Conservation (phyloP, 768 basidiomycete genomes). For the Kondoa malvinella region DNA sequence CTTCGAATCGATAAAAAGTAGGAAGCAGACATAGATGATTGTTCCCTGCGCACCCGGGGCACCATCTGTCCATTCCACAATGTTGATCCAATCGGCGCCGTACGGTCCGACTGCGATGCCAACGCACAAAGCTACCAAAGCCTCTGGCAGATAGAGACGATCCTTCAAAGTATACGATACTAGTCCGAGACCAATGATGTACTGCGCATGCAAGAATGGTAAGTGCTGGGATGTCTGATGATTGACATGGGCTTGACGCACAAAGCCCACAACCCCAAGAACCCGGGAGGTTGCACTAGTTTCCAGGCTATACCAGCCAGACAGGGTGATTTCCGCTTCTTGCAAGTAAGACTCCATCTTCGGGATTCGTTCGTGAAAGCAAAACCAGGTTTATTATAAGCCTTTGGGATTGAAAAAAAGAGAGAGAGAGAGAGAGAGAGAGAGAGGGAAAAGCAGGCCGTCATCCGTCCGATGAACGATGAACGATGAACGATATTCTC, state of each 20-base stretch:
- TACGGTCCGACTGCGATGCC: conserved; percentile 20
- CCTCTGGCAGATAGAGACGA: conserved; percentile 31
- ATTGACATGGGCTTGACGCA: too few relatives aligned
- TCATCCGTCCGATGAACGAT: too few relatives aligned
- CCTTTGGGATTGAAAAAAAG: too few relatives aligned
- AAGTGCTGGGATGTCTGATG: too few relatives aligned
- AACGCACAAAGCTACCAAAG: conserved; percentile 19
- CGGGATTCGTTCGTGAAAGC: too few relatives aligned
- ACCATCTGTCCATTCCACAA: conserved; percentile 30
- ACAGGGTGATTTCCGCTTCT: too few relatives aligned
- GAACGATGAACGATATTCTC: too few relatives aligned
- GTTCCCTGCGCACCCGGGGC: conserved; percentile 11
- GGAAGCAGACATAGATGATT: conserved; percentile 9
- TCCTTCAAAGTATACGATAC: conserved; percentile 33
- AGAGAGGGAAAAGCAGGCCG: too few relatives aligned
- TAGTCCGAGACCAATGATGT: conserved; percentile 29
- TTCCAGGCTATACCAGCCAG: too few relatives aligned
- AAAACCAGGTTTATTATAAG: too few relatives aligned
- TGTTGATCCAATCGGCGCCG: conserved; percentile 29
- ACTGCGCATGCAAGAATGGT: conserved; percentile 7
- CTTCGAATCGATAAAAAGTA: conserved; percentile 1
- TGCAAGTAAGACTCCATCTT: too few relatives aligned
- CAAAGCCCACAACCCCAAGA: neutral
- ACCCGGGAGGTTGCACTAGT: neutral
- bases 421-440: too few relatives aligned